Percentiles rank a stretch among this genome's conserved stretches.
Conservation (phyloP, 106 monocot species). For the Agapanthus africanus region DNA sequence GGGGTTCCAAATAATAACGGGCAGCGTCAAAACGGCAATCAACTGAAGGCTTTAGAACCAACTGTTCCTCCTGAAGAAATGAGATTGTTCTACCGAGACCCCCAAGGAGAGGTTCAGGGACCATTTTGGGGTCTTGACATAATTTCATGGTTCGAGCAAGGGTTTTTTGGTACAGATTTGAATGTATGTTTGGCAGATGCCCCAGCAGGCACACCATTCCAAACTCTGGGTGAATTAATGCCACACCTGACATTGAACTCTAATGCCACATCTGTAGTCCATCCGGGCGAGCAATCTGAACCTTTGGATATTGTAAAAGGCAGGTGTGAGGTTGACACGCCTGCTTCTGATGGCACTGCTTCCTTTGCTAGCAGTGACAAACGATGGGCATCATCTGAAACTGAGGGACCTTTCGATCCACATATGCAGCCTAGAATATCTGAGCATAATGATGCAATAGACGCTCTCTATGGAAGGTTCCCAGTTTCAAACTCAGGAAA, state of each 20-base stretch:
- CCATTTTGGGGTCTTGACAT: conserved; percentile 91
- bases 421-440: conserved; percentile 18
- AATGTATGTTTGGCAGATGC: conserved; percentile 78
- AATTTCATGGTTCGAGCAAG: conserved; percentile 86
- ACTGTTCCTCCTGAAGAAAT: conserved; percentile 44
- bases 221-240: conserved; percentile 78
- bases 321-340: conserved; percentile 6
- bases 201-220: conserved; percentile 65
- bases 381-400: conserved; percentile 7
- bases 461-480: conserved; percentile 16
- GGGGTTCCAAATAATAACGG: conserved; percentile 12
- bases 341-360: conserved; percentile 9
- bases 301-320: conserved; percentile 16
- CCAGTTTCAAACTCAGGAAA: conserved; percentile 20
- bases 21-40: conserved; percentile 10
- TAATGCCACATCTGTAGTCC: conserved; percentile 2
- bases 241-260: conserved; percentile 47
- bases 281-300: conserved; percentile 13
- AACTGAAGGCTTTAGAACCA: conserved; percentile 16
- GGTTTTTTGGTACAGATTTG: conserved; percentile 86
- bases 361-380: conserved; percentile 10
- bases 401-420: conserved; percentile 17
- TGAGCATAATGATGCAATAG: conserved; percentile 14
- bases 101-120: conserved; percentile 90
- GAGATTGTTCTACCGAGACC: conserved; percentile 79